Percentiles rank a stretch among this genome's conserved stretches.
Conservation (phyloP, 2,329 filamentous ascomycete genomes). For the Pestalotiopsis fici region DNA sequence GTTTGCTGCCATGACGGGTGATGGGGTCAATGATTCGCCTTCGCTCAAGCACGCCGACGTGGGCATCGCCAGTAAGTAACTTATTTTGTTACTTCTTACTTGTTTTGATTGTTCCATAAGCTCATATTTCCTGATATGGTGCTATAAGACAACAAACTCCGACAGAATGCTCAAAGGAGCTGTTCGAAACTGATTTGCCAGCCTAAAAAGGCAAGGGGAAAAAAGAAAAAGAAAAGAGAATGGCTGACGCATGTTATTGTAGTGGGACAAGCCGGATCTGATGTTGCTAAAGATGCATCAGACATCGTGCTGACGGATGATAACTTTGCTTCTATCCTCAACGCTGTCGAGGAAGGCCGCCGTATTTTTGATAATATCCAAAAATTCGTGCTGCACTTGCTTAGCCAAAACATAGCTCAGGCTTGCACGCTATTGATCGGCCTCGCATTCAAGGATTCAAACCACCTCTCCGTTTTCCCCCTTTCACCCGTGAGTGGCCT, state of each 20-base stretch:
- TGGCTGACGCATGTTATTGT: no score
- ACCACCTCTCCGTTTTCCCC: slow-evolving; percentile 69
- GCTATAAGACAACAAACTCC: no score
- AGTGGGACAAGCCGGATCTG: slow-evolving; percentile 60
- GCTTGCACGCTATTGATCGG: slow-evolving; percentile 71
- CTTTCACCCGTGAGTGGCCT: slow-evolving; percentile 54
- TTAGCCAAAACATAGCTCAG: slow-evolving; percentile 72
- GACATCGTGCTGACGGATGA: slow-evolving; percentile 72
- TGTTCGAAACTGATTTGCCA: no score
- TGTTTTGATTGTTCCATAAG: no score
- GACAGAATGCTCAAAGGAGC: no score
- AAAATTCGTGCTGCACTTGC: slow-evolving; percentile 70
- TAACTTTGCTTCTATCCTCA: slow-evolving; percentile 72
- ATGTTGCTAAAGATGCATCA: slow-evolving; percentile 54
- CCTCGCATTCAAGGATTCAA: slow-evolving; percentile 68
- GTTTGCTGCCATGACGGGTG: slow-evolving; percentile 69
- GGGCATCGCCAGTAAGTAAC: slow-evolving; percentile 57
- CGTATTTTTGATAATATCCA: slow-evolving; percentile 76
- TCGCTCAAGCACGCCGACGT: slow-evolving; percentile 70
- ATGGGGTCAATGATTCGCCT: slow-evolving; percentile 73
- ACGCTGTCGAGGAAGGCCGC: slow-evolving; percentile 69
- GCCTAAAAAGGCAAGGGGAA: no score
- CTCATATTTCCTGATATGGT: no score
- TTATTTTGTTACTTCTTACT: no score
- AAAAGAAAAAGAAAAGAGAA: no score